These are phyloP conservation scores for Quercus parvula DNA, from an alignment of 306 rosid genomes.

Conservation along the genomic window DNA sequence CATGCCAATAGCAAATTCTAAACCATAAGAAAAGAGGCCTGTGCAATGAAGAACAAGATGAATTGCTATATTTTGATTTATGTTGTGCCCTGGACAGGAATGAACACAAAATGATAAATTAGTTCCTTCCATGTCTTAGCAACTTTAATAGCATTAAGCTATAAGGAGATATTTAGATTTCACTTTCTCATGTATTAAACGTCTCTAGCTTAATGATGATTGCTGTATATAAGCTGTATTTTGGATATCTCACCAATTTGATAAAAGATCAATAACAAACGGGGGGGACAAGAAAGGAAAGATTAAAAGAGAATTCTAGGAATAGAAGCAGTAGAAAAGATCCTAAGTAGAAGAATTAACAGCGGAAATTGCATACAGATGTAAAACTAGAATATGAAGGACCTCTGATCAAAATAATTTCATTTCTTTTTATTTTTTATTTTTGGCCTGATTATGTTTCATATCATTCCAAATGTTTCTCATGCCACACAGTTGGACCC, in stretches of 20 bases:
- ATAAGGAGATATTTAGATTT: background rate
- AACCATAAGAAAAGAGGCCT: background rate
- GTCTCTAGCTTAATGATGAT: conserved; percentile 5
- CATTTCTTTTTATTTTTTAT: background rate
- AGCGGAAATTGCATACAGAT: background rate
- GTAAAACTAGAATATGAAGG: background rate
- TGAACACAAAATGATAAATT: background rate
- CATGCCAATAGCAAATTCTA: conserved; percentile 21
- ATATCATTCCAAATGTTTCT: background rate
- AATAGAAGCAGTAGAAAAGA: background rate
- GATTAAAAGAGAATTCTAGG: background rate
- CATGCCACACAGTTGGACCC: background rate
- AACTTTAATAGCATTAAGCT: background rate
- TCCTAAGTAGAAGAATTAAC: conserved; percentile 2
- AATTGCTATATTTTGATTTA: background rate
- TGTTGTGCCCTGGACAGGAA: background rate
- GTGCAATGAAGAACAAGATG: background rate
- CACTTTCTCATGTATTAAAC: background rate
- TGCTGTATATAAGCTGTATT: background rate
- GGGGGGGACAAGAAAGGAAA: background rate
- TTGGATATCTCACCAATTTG: background rate
- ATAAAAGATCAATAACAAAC: background rate
- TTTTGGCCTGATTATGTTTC: background rate
- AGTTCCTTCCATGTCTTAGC: background rate
- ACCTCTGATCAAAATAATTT: background rate